Conservation (phyloP, 768 basidiomycete genomes). For the Tylopilus cervinicoccineus region DNA sequence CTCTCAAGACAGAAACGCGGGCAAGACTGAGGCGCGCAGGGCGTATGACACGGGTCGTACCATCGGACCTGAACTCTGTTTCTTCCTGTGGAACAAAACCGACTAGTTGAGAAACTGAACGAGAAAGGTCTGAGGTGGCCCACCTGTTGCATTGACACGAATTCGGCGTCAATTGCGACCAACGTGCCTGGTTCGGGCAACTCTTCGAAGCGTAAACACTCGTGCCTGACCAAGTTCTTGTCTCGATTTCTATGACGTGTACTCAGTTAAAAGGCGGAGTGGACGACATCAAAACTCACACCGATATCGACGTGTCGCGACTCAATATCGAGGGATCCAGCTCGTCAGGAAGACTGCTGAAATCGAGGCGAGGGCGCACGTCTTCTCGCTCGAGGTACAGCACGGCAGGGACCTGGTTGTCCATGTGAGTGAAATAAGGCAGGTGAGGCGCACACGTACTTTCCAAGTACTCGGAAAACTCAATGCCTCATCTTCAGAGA, state of each 20-base stretch:
- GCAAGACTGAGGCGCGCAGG: conserved; percentile 91
- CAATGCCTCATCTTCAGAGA: conserved; percentile 83
- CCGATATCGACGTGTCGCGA: conserved; percentile 84
- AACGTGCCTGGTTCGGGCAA: conserved; percentile 82
- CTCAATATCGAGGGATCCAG: conserved; percentile 74
- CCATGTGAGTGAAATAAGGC: conserved; percentile 6
- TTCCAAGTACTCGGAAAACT: conserved; percentile 92
- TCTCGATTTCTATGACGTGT: conserved; percentile 64
- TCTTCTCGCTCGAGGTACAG: conserved; percentile 84
- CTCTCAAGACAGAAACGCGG: conserved; percentile 90
- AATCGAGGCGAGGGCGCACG: conserved; percentile 53
- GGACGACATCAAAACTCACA: conserved; percentile 42
- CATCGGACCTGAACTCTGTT: conserved; percentile 91
- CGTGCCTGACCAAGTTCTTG: conserved; percentile 68
- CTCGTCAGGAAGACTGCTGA: conserved; percentile 55
- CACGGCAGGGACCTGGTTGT: conserved; percentile 74
- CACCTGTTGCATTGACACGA: conserved; percentile 95
- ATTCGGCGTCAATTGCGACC: conserved; percentile 96
- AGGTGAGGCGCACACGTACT: conserved; percentile 39
- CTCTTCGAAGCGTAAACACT: conserved; percentile 66
- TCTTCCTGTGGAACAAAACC: conserved; percentile 62
- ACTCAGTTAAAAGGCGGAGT: background rate
- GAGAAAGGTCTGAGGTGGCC: background rate
- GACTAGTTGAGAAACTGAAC: background rate
- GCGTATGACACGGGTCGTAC: conserved; percentile 86